Evolutionary conservation across 805 yeast species (phyloP), one percentile per base, ranked within the genome.

Genomic region (Yarrowia deformans): DNA sequence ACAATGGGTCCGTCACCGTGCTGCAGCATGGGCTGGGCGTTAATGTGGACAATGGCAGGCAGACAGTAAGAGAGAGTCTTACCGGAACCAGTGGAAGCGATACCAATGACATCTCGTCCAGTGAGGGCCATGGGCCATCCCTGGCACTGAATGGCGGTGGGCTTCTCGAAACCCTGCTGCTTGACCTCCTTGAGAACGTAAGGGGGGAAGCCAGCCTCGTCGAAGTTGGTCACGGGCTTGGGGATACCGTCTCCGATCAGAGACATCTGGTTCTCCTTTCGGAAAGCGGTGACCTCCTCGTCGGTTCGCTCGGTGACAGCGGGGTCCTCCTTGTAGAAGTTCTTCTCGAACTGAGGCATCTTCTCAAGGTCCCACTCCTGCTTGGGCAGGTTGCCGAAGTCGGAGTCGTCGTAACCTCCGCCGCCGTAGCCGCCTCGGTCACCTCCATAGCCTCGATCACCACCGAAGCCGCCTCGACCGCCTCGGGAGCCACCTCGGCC

Each of bases 61-160:
- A 95, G 85, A 84, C 97, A 92, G 85, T 94, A 95, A 50, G 98
- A 91, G 76, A 95, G 85, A 72, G 99, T 95, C 85, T 95, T 95
- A 85, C 99, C 99, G 69, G 98, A 93, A 82, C 99, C 99, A 74
- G 99, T 95, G 74, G 97, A 90, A 70, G 99, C 98, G 80, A 95
- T 90, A 85, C 99, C 99, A 81, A 95, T 91, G 94, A 95, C 90
- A 80, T 95, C 98, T 83, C 98, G 91, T 84, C 99, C 99, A 75
- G 94, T 88, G 70, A 93, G 84, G 77, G 99, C 99, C 99, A 95
- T 95, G 72, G 99, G 99, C 99, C 99, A 95, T 84, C 99, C 99
- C 84, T 95, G 99, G 81, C 97, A 92, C 84, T 95, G 99, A 77
- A 95, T 95, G 73, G 92, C 93, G 69, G 99, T 95, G 76, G 99